Evolutionary conservation across 1,284 basidiomycete species (phyloP), one percentile per base, ranked within the genome.

Genomic region (Boletellus sp.): DNA sequence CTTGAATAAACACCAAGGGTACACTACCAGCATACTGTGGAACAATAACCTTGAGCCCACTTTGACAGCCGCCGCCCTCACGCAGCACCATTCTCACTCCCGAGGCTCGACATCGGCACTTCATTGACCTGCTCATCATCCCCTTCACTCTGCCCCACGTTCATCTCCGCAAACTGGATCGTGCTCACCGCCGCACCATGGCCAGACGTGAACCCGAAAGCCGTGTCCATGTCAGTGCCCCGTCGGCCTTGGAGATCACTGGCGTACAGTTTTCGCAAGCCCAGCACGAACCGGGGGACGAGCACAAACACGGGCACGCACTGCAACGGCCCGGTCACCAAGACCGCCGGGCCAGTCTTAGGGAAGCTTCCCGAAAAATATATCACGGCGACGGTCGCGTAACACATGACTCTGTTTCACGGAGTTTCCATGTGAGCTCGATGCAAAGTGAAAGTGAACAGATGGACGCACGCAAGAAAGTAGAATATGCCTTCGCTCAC

Each of bases 251-350:
- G 37, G 2, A 30, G 20, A 27, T 52, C 47, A 5, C 20, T 19
- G 8, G 38, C 52, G 21, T 54, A 53, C 11, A 54, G 10, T n/a
- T 37, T 33, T 16, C 41, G 42, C 21, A 52, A 13, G 34, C 32
- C 42, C 13, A 51, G 13, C 29, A 54, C 36, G 33, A 53, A 53
- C n/a, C 47, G 41, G 11, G 53, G 48, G 14, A 35, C 26, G 1
- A 53, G 30, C 5, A 39, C 36, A 16, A 36, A 54, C 8, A 32
- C 10, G 9, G 52, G 47, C n/a, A 50, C 30, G 7, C 21, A 17
- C 17, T 49, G 16, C 3, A 38, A 16, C 8, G 41, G n/a, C n/a
- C n/a, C 1, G 7, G 17, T 4, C 6, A 26, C 3, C 9, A 25
- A 2, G 25, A 29, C 22, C 17, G 16, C 2, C 34, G 29, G 44